Evolutionary conservation across 305 asterid species (phyloP).

Genomic region (Euphrasia arctica): DNA sequence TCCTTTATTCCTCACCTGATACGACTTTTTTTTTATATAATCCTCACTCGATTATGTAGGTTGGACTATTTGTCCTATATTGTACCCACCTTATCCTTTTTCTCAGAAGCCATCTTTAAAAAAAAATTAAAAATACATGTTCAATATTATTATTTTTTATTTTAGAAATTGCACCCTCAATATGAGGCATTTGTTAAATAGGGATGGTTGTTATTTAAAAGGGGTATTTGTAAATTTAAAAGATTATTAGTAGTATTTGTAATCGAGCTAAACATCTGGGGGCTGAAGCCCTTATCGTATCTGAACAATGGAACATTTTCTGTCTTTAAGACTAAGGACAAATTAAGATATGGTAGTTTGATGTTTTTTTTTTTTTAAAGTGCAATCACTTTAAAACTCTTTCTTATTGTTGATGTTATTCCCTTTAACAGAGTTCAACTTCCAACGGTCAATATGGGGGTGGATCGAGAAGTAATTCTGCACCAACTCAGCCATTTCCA

Average conservation of each 20-base stretch:
- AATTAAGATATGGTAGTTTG: neutral
- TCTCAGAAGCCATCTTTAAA: neutral
- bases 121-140: neutral
- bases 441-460: conserved; percentile 38
- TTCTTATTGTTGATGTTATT: neutral
- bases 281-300: no score
- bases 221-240: no score
- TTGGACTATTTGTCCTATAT: neutral
- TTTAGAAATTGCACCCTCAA: neutral
- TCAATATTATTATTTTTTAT: neutral
- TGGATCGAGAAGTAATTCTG: conserved; percentile 37
- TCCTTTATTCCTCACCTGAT: no score
- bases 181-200: neutral
- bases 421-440: conserved; percentile 47
- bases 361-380: neutral
- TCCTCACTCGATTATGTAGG: neutral
- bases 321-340: neutral
- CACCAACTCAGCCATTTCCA: conserved; percentile 38
- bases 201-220: neutral
- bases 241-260: no score
- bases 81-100: no score
- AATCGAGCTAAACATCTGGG: no score
- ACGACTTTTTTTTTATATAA: no score
- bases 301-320: neutral
- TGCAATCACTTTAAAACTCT: neutral